Percentiles rank a stretch among this genome's conserved stretches.
Evolutionary conservation across 2,329 filamentous ascomycete genomes (phyloP).

Genomic region (Colletotrichum brevisporum): DNA sequence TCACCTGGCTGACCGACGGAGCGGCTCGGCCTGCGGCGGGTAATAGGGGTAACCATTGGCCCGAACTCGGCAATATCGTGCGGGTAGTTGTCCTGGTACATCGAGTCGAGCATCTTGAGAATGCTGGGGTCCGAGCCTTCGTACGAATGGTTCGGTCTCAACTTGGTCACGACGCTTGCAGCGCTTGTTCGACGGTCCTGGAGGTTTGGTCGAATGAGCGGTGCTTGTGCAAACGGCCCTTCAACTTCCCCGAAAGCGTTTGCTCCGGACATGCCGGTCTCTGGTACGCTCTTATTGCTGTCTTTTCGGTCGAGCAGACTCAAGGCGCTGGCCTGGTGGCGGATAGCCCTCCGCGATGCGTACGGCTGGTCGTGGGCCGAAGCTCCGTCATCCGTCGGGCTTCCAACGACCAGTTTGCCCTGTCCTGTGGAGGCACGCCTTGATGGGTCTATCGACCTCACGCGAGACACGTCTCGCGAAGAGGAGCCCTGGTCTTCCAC

Average conservation of each 20-base stretch:
- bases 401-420: slow-evolving; percentile 44
- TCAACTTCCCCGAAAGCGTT: slow-evolving; percentile 74
- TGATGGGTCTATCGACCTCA: slow-evolving; percentile 55
- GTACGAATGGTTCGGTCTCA: slow-evolving; percentile 79
- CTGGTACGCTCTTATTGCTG: slow-evolving; percentile 69
- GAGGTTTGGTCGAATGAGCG: slow-evolving; percentile 50
- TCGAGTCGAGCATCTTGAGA: slow-evolving; percentile 82
- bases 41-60: slow-evolving; percentile 81
- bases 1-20: slow-evolving; percentile 66
- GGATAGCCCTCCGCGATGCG: slow-evolving; percentile 61
- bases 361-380: slow-evolving; percentile 58
- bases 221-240: slow-evolving; percentile 64
- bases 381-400: slow-evolving; percentile 51
- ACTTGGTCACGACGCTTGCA: slow-evolving; percentile 42
- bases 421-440: slow-evolving; percentile 51
- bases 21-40: slow-evolving; percentile 64
- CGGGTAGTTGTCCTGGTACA: slow-evolving; percentile 82
- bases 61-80: slow-evolving; percentile 80
- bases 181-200: slow-evolving; percentile 45
- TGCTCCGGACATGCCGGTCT: slow-evolving; percentile 71
- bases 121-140: slow-evolving; percentile 81
- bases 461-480: slow-evolving; percentile 46
- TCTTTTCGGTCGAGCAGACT: slow-evolving; percentile 72
- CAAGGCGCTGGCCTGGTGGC: slow-evolving; percentile 72
- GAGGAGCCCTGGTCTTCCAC: slow-evolving; percentile 44